phyloP scores from a whole-genome alignment of 352 stramenopile species.

The Pythium brassicae region DNA sequence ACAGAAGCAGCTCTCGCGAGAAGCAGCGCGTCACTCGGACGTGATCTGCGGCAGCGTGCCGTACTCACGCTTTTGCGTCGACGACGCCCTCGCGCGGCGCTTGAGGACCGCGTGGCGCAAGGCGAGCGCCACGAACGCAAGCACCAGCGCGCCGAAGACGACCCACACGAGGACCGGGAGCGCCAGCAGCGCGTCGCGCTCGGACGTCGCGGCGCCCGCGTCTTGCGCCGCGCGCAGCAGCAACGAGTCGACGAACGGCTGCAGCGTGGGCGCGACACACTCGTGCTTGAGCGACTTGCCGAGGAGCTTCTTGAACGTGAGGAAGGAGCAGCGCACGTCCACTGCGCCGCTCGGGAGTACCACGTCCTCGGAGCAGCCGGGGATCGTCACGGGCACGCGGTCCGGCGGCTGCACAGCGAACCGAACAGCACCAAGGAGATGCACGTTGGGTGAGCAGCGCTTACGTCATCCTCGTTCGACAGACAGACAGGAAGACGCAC shows the following conservation, averaged over 20 bases:
- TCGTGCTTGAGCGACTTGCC: constrained; percentile 58
- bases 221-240: constrained; percentile 1
- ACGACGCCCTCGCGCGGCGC: constrained; percentile 6
- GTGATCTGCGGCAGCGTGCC: constrained; percentile 30
- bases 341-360: constrained; percentile 29
- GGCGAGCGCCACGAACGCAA: constrained; percentile 35
- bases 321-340: constrained; percentile 56
- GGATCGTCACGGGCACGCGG: constrained; percentile 60
- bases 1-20: too few species aligned
- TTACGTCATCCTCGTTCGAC: neutral
- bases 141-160: constrained; percentile 33
- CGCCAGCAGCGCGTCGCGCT: constrained; percentile 6
- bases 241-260: constrained; percentile 60
- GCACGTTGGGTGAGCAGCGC: too few species aligned
- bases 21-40: constrained; percentile 14
- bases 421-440: too few species aligned
- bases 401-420: constrained; percentile 47
- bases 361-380: constrained; percentile 64
- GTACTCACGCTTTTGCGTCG: constrained; percentile 27
- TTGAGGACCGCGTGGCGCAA: constrained; percentile 20
- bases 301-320: constrained; percentile 65
- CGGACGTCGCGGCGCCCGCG: neutral
- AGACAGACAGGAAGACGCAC: constrained; percentile 20
- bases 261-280: constrained; percentile 66
- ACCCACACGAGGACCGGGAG: constrained; percentile 27